These are phyloP conservation scores for Phytophthora sp. DNA, from an alignment of 352 stramenopile genomes.

Conservation along the genomic window DNA sequence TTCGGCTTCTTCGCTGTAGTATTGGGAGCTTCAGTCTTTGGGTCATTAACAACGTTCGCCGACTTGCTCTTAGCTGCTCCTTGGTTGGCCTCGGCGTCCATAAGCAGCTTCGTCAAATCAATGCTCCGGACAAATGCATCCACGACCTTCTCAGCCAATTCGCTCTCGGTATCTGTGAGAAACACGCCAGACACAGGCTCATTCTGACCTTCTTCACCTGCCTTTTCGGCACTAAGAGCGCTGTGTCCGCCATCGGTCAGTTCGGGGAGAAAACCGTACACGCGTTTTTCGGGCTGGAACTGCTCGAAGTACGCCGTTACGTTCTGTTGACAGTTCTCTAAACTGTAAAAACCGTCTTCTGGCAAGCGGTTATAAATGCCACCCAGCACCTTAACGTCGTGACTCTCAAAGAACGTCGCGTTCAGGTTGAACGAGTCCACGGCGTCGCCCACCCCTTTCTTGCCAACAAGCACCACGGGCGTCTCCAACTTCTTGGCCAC, in stretches of 20 bases:
- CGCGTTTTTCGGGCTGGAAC: conserved; percentile 63
- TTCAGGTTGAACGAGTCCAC: conserved; percentile 98
- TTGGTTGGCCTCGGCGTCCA: conserved; percentile 34
- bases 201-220: conserved; percentile 11
- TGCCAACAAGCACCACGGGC: conserved; percentile 95
- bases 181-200: conserved; percentile 33
- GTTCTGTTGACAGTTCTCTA: conserved; percentile 90
- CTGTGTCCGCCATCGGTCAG: conserved; percentile 40
- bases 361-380: conserved; percentile 96
- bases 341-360: conserved; percentile 94
- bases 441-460: conserved; percentile 95
- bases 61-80: conserved; percentile 12
- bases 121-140: conserved; percentile 47
- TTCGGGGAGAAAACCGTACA: conserved; percentile 89
- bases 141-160: conserved; percentile 43
- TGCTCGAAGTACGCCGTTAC: conserved; percentile 94
- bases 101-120: conserved; percentile 47
- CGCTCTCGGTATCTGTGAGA: conserved; percentile 33
- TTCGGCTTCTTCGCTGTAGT: conserved; percentile 31
- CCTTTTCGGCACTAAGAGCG: conserved; percentile 28
- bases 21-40: conserved; percentile 5
- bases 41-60: neutral
- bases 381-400: conserved; percentile 93
- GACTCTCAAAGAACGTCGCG: conserved; percentile 93
- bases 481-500: conserved; percentile 68